Evolutionary conservation across 2,329 filamentous ascomycete species (phyloP).

Genomic region (Neoscytalidium dimidiatum): DNA sequence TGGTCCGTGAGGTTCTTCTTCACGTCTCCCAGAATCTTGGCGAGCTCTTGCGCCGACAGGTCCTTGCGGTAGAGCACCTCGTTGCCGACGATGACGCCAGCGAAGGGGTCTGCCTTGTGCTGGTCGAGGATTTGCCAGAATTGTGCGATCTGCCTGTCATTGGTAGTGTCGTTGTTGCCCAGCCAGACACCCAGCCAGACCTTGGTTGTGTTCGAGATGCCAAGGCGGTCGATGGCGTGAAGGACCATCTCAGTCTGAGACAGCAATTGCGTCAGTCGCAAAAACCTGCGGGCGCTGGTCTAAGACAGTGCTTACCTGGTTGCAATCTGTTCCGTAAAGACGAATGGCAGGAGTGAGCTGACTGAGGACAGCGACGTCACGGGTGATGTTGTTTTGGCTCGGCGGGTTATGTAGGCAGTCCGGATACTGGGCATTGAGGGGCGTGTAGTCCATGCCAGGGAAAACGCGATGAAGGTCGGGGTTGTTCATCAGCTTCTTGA

Average conservation of each 20-base stretch:
- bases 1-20: constrained; percentile 70
- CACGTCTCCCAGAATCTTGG: constrained; percentile 66
- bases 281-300: not conserved
- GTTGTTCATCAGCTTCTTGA: constrained; percentile 81
- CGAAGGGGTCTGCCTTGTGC: constrained; percentile 61
- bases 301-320: constrained; percentile 56
- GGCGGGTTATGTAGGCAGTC: constrained; percentile 75
- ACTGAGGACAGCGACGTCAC: constrained; percentile 85
- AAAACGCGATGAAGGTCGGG: constrained; percentile 86
- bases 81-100: constrained; percentile 65
- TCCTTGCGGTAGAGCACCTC: constrained; percentile 65
- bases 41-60: constrained; percentile 66
- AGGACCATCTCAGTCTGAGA: constrained; percentile 78
- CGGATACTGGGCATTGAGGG: constrained; percentile 87
- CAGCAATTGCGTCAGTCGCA: not conserved
- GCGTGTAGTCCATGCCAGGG: constrained; percentile 93
- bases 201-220: constrained; percentile 71
- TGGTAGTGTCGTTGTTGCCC: constrained; percentile 80
- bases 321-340: constrained; percentile 94
- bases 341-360: constrained; percentile 87
- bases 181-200: constrained; percentile 96
- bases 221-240: constrained; percentile 74
- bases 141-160: constrained; percentile 75
- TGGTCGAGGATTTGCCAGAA: constrained; percentile 81
- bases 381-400: constrained; percentile 91